Base-by-base conservation (phyloP, 345 rosid species). In the Clausena lansium region DNA sequence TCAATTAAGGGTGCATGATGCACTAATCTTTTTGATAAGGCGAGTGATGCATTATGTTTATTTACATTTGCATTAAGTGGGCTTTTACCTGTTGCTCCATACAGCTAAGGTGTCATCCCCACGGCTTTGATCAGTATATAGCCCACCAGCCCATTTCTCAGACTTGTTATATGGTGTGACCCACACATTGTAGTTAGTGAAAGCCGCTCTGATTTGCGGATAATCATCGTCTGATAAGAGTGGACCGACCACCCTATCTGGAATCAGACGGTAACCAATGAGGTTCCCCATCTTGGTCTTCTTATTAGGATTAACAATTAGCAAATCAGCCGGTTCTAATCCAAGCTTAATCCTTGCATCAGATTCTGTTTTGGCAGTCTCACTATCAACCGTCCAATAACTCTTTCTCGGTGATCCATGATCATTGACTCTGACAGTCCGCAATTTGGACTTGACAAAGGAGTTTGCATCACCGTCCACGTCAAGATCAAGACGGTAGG, bases 81-180 rank as follows among this genome's bases (percentile, higher is more conserved):
- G 36, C 2, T 14, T 28, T 24, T 59, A 85, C 87, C 87, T 81
- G 71, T 62, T 39, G 79, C 70, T 80, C 90, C 90, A 87, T 10
- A 77, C 67, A 4, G 79, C 80, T 38, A 85, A 77, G 14, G 82
- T 82, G 62, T 87, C 88, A 0, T 84, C 86, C 1, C 90, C 88
- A 0, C 60, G 77, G 76, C 84, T 84, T 70, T 83, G 73, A 39
- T 85, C 86, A 2, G 78, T 59, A 19, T 76, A 86, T 35, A 78
- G 78, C 27, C 90, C 90, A 19, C 78, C 87, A 0, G 87, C 83
- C 90, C 90, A 87, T 71, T 81, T 81, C 78, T 87, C 88, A 5
- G 83, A 82, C 79, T 78, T 82, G 80, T 87, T 87, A 74, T 85
- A 80, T 7, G 83, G 81, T 5, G 88, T 85, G 14, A 80, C 86